Evolutionary conservation across 2,329 filamentous ascomycete species (phyloP).

Genomic region (Byssochlamys sp.): DNA sequence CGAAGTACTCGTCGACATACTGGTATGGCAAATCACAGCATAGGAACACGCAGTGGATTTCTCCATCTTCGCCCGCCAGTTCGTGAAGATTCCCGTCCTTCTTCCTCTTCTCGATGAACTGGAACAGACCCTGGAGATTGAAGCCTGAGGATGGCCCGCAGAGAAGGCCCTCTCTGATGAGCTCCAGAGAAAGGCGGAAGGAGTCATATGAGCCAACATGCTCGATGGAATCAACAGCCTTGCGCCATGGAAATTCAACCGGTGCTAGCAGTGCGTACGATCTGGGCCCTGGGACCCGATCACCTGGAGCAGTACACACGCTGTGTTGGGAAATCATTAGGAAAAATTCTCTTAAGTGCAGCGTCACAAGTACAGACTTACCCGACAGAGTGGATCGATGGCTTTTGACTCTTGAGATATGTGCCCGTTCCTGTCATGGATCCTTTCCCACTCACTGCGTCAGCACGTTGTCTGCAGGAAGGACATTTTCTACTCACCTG

Average conservation of each 20-base stretch:
- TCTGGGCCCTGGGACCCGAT: slow-evolving; percentile 52
- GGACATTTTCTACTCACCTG: slow-evolving; percentile 15
- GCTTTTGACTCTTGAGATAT: slow-evolving; percentile 42
- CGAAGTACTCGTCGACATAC: slow-evolving; percentile 52
- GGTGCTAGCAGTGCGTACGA: slow-evolving; percentile 42
- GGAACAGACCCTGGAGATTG: slow-evolving; percentile 44
- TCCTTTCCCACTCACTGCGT: slow-evolving; percentile 14
- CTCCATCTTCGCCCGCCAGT: slow-evolving; percentile 37
- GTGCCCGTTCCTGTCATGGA: slow-evolving; percentile 43
- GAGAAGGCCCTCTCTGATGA: slow-evolving; percentile 50
- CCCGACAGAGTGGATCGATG: slow-evolving; percentile 20
- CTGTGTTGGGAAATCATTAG: slow-evolving; percentile 21
- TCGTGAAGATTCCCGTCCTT: slow-evolving; percentile 34
- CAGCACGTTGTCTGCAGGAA: not conserved
- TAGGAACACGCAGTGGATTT: slow-evolving; percentile 48
- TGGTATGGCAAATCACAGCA: slow-evolving; percentile 58
- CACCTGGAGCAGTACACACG: slow-evolving; percentile 49
- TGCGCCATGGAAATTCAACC: slow-evolving; percentile 50
- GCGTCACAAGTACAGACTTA: not conserved
- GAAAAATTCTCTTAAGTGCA: slow-evolving; percentile 20
- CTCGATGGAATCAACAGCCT: slow-evolving; percentile 47
- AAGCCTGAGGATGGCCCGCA: slow-evolving; percentile 55
- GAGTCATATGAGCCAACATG: slow-evolving; percentile 48
- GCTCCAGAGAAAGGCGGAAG: slow-evolving; percentile 43
- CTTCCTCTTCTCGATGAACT: slow-evolving; percentile 44